These are phyloP conservation scores for Clavispora phyllophila DNA, from an alignment of 805 yeast species.

Conservation along the genomic window DNA sequence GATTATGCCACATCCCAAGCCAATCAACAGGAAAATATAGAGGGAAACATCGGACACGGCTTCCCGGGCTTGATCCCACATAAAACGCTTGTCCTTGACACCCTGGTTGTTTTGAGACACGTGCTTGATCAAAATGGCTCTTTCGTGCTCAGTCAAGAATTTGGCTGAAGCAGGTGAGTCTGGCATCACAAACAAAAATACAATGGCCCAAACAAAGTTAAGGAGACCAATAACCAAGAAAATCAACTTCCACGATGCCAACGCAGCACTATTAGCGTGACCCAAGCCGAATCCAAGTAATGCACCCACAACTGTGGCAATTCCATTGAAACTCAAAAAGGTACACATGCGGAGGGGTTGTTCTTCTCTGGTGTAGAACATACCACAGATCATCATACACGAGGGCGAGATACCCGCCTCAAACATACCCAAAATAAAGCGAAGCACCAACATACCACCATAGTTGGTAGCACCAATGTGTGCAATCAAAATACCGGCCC, in stretches of 20 bases:
- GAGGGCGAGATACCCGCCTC: conserved; percentile 34
- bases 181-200: conserved; percentile 18
- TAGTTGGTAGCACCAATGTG: conserved; percentile 30
- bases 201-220: conserved; percentile 16
- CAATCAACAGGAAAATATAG: conserved; percentile 18
- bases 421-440: conserved; percentile 30
- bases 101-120: conserved; percentile 22
- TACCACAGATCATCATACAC: conserved; percentile 29
- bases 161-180: conserved; percentile 23
- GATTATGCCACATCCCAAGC: conserved; percentile 26
- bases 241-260: conserved; percentile 23
- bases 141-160: conserved; percentile 26
- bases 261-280: conserved; percentile 16
- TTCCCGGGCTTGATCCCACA: conserved; percentile 18
- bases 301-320: conserved; percentile 15
- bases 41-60: conserved; percentile 17
- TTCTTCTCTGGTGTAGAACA: conserved; percentile 28
- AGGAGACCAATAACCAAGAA: conserved; percentile 6
- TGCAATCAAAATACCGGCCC: conserved; percentile 20
- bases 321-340: conserved; percentile 25
- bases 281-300: conserved; percentile 25
- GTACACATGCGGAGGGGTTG: conserved; percentile 27
- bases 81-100: conserved; percentile 19
- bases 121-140: conserved; percentile 15
- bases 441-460: conserved; percentile 27